Conservation (phyloP, 2,329 filamentous ascomycete genomes). For the Scytalidium sp. region DNA sequence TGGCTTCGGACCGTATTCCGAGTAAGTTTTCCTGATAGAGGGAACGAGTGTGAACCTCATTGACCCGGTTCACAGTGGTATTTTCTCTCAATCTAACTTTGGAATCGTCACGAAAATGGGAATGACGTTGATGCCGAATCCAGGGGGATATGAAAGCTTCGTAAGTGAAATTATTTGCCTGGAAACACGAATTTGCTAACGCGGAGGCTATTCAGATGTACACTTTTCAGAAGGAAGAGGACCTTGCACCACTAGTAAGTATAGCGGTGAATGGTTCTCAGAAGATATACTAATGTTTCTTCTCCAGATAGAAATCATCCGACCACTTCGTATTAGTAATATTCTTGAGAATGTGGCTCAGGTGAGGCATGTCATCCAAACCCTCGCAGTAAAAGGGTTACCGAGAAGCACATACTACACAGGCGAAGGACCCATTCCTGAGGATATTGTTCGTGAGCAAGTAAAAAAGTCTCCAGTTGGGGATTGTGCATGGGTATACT, state of each 20-base stretch:
- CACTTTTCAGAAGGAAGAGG: constrained; percentile 9
- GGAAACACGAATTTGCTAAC: constrained; percentile 1
- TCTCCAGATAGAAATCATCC: constrained; percentile 45
- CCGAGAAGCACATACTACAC: constrained; percentile 31
- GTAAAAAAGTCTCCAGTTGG: constrained; percentile 27
- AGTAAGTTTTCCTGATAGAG: constrained; percentile 11
- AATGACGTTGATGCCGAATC: constrained; percentile 50
- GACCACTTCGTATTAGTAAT: constrained; percentile 31
- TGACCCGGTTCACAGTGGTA: constrained; percentile 22
- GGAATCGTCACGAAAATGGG: constrained; percentile 54
- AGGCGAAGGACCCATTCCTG: constrained; percentile 29
- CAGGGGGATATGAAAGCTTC: constrained; percentile 39
- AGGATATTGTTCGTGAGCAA: constrained; percentile 27
- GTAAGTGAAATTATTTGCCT: constrained; percentile 14
- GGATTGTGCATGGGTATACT: constrained; percentile 34
- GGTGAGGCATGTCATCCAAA: constrained; percentile 17
- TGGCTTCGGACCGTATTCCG: constrained; percentile 36
- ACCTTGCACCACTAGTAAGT: constrained; percentile 18
- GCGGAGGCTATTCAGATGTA: not conserved
- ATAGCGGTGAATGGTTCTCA: not conserved
- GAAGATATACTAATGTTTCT: constrained; percentile 38
- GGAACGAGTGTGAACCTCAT: not conserved
- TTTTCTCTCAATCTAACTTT: constrained; percentile 50
- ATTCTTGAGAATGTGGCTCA: constrained; percentile 34
- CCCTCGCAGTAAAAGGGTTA: constrained; percentile 31